Conservation (phyloP, 2,329 filamentous ascomycete species). For the Davidsoniella virescens region DNA sequence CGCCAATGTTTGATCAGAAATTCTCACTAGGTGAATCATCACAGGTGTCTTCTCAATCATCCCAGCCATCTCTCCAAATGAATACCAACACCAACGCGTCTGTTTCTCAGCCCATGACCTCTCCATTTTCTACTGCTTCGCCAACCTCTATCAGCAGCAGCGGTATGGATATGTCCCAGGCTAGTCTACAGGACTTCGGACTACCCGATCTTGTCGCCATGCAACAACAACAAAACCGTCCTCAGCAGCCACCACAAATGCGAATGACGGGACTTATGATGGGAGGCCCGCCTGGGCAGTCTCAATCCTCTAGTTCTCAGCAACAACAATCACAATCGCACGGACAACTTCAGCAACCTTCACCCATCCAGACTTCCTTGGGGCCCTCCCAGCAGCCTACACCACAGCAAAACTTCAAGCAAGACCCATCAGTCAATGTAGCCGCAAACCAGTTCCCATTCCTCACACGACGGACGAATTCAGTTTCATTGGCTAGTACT, state of each 20-base stretch:
- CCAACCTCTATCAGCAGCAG: conserved; percentile 9
- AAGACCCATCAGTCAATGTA: neutral
- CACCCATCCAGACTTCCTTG: neutral
- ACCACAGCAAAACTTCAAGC: conserved; percentile 3
- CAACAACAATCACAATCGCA: conserved; percentile 1
- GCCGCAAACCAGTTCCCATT: neutral
- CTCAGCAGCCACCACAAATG: neutral
- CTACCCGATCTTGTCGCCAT: conserved; percentile 9
- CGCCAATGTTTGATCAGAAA: conserved; percentile 18
- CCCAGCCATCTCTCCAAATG: neutral
- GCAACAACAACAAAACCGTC: conserved; percentile 5
- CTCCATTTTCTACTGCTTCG: conserved; percentile 10
- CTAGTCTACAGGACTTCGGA: conserved; percentile 6
- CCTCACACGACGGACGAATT: neutral
- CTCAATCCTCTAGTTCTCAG: neutral
- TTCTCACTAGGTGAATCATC: conserved; percentile 7
- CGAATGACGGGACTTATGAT: conserved; percentile 1
- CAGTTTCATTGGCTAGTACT: neutral
- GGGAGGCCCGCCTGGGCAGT: no score
- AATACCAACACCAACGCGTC: neutral
- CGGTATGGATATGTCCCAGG: conserved; percentile 11
- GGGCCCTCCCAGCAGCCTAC: neutral
- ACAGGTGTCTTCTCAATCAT: neutral
- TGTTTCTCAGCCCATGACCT: conserved; percentile 6
- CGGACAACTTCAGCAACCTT: neutral